phyloP scores from a whole-genome alignment of 1,284 basidiomycete species.

The Puccinia hordei region DNA sequence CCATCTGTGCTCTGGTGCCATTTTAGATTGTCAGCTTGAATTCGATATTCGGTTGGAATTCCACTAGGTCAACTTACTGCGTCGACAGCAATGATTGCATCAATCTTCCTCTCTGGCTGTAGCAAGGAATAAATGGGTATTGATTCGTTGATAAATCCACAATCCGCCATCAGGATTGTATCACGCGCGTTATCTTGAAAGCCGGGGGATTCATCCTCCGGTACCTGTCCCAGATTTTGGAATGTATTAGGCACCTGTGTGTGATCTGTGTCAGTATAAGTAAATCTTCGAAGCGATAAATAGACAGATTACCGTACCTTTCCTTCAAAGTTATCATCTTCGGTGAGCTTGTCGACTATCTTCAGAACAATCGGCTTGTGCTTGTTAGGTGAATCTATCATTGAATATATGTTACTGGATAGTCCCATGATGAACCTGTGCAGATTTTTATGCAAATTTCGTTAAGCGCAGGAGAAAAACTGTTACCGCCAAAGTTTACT shows the following conservation, averaged over 20 bases:
- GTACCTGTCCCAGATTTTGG: slow-evolving; percentile 10
- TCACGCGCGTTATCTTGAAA: slow-evolving; percentile 34
- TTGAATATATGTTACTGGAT: slow-evolving; percentile 42
- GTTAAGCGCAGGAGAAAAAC: neutral
- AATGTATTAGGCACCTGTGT: slow-evolving; percentile 47
- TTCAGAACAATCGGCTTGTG: slow-evolving; percentile 1
- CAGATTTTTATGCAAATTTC: neutral
- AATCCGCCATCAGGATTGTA: slow-evolving; percentile 39
- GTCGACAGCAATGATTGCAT: slow-evolving; percentile 49
- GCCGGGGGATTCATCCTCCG: neutral
- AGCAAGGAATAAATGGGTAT: slow-evolving; percentile 44
- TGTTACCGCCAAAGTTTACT: neutral
- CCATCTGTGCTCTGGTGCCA: slow-evolving; percentile 7
- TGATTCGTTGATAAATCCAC: slow-evolving; percentile 35
- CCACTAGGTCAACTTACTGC: slow-evolving; percentile 25
- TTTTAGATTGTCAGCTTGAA: neutral
- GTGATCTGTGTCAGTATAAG: neutral
- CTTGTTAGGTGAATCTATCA: slow-evolving; percentile 31
- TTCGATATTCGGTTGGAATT: no score
- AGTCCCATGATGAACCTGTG: slow-evolving; percentile 46
- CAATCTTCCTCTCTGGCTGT: slow-evolving; percentile 35
- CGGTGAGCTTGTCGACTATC: slow-evolving; percentile 24
- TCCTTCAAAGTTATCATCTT: slow-evolving; percentile 48
- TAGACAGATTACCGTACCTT: slow-evolving; percentile 10
- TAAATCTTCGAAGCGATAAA: neutral